Conservation (phyloP, 495 filamentous ascomycete species). For the Aspergillus asperescens region DNA sequence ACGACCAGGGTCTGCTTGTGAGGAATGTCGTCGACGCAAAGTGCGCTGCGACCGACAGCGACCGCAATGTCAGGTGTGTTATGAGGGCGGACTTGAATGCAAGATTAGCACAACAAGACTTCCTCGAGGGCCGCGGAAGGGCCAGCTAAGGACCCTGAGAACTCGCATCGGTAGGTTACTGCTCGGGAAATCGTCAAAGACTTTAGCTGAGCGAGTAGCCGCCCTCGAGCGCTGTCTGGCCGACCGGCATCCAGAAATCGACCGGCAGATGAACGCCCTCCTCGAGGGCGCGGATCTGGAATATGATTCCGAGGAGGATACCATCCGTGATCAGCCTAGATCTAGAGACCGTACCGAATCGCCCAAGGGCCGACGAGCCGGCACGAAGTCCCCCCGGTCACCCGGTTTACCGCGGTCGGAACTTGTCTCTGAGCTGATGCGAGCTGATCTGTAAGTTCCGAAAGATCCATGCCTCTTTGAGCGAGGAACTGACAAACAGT, state of each 20-base stretch:
- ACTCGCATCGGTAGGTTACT: slow-evolving; percentile 39
- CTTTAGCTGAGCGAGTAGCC: slow-evolving; percentile 10
- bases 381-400: slow-evolving; percentile 13
- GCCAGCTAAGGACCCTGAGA: slow-evolving; percentile 46
- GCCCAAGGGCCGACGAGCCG: not conserved
- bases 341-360: slow-evolving; percentile 1
- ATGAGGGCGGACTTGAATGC: slow-evolving; percentile 44
- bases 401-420: slow-evolving; percentile 9
- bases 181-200: not conserved
- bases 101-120: slow-evolving; percentile 42
- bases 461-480: no score
- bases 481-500: slow-evolving; percentile 15
- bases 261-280: slow-evolving; percentile 14
- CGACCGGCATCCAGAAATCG: slow-evolving; percentile 20
- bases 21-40: slow-evolving; percentile 42
- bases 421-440: slow-evolving; percentile 30
- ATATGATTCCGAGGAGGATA: slow-evolving; percentile 20
- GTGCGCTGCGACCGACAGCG: slow-evolving; percentile 47
- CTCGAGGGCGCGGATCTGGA: slow-evolving; percentile 15
- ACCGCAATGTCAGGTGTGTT: slow-evolving; percentile 47
- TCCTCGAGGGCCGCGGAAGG: slow-evolving; percentile 49
- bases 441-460: slow-evolving; percentile 36
- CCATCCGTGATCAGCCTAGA: not conserved
- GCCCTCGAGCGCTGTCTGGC: slow-evolving; percentile 24
- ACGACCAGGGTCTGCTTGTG: slow-evolving; percentile 29